Evolutionary conservation across 306 rosid genomes (phyloP).

Genomic region (Gynostemma pentaphyllum): DNA sequence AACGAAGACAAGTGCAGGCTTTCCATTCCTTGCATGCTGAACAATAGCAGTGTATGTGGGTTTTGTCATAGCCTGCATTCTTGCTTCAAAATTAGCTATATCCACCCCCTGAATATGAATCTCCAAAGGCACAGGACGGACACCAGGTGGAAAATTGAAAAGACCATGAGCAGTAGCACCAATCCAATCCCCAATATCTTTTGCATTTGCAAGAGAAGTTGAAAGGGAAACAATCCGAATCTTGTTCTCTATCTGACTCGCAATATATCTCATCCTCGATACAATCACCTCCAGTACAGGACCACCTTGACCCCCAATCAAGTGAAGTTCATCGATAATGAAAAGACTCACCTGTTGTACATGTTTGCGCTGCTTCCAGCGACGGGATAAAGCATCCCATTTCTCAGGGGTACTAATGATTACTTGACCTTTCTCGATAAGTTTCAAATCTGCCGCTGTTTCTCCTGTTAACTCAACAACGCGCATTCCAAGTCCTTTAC

Average conservation of each 20-base stretch:
- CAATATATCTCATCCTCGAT: slow-evolving; percentile 85
- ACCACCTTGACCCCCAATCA: slow-evolving; percentile 91
- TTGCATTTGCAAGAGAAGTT: slow-evolving; percentile 90
- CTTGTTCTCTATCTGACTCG: slow-evolving; percentile 72
- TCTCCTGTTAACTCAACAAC: slow-evolving; percentile 85
- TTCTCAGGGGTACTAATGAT: slow-evolving; percentile 89
- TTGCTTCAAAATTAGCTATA: slow-evolving; percentile 76
- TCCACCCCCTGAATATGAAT: slow-evolving; percentile 87
- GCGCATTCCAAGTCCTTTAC: slow-evolving; percentile 42
- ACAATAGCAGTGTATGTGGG: slow-evolving; percentile 76
- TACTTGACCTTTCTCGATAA: slow-evolving; percentile 78
- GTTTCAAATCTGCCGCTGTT: slow-evolving; percentile 61
- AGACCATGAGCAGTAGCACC: slow-evolving; percentile 93
- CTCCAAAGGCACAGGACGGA: slow-evolving; percentile 89
- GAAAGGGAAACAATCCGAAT: slow-evolving; percentile 95
- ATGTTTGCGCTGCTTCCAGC: slow-evolving; percentile 80
- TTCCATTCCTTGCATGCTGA: slow-evolving; percentile 74
- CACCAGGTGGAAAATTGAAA: slow-evolving; percentile 87
- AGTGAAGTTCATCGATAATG: slow-evolving; percentile 79
- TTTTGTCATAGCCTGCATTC: slow-evolving; percentile 96
- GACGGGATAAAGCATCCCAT: slow-evolving; percentile 96
- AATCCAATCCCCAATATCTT: slow-evolving; percentile 95
- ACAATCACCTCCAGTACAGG: slow-evolving; percentile 76
- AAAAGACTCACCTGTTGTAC: slow-evolving; percentile 88
- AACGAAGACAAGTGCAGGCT: slow-evolving; percentile 86